phyloP scores from a whole-genome alignment of 441 rosid species.

The Brassica balearica region DNA sequence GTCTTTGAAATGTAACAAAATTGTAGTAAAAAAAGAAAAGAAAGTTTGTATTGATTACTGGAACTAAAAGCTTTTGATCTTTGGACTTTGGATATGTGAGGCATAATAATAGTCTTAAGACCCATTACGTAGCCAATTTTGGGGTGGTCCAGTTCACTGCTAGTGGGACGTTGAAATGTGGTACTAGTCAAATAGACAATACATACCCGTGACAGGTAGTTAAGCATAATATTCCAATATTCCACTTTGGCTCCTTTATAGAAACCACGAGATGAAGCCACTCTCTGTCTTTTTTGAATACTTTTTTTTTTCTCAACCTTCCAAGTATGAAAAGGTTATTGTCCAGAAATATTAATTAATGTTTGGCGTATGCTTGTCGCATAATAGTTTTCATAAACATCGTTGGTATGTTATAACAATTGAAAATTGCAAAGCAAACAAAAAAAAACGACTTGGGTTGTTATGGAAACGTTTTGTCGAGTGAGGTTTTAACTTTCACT shows the following conservation, averaged over 20 bases:
- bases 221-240: constrained; percentile 42
- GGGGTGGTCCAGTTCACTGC: constrained; percentile 32
- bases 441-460: not conserved
- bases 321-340: not conserved
- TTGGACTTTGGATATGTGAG: constrained; percentile 7
- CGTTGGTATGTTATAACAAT: not conserved
- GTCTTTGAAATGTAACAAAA: constrained; percentile 4
- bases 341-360: not conserved
- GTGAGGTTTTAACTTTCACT: constrained; percentile 7
- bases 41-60: not conserved
- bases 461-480: not conserved
- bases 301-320: constrained; percentile 11
- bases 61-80: not conserved
- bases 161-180: constrained; percentile 36
- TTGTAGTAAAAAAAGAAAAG: not conserved
- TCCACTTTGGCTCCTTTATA: constrained; percentile 40
- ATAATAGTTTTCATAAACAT: not conserved
- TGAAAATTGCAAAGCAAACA: not conserved
- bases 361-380: not conserved
- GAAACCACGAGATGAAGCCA: constrained; percentile 42
- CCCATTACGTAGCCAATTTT: constrained; percentile 24
- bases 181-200: not conserved
- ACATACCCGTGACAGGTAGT: constrained; percentile 44
- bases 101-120: constrained; percentile 2
- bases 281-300: constrained; percentile 13